Evolutionary conservation across 164 flowering plant species (phyloP).

Genomic region (Chimonanthus praecox): DNA sequence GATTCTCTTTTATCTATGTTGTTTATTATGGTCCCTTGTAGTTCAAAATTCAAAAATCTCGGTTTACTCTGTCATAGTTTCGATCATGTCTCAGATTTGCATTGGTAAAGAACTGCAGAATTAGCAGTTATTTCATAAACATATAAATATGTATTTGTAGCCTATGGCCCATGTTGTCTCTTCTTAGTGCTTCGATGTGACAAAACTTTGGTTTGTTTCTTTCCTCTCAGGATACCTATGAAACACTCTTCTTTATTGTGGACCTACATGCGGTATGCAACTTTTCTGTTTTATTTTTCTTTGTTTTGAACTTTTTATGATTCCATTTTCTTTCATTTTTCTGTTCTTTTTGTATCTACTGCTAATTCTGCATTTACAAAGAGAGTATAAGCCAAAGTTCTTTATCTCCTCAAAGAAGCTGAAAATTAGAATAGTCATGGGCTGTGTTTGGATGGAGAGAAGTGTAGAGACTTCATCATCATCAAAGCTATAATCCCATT

Average conservation of each 20-base stretch:
- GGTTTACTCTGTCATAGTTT: background rate
- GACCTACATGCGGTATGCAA: conserved; percentile 93
- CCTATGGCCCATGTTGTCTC: background rate
- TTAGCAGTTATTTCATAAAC: background rate
- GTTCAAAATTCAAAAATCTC: too few relatives aligned
- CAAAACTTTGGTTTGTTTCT: background rate
- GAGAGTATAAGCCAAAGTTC: background rate
- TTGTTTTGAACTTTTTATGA: background rate
- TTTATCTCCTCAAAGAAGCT: background rate
- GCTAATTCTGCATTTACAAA: background rate
- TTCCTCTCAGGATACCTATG: conserved; percentile 67
- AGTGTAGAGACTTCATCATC: too few relatives aligned
- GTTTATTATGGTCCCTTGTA: too few relatives aligned
- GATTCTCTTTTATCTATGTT: too few relatives aligned
- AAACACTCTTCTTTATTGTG: conserved; percentile 89
- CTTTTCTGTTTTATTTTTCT: background rate
- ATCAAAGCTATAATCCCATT: too few relatives aligned
- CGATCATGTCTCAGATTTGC: background rate
- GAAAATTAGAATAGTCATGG: background rate
- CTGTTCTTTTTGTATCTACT: background rate
- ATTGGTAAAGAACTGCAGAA: background rate
- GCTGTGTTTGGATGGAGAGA: background rate
- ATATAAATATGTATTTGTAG: background rate
- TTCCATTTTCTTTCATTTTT: background rate
- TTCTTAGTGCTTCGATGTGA: background rate